Evolutionary conservation across 2,329 filamentous ascomycete species (phyloP), one percentile per base, ranked within the genome.

Genomic region (Cyphellophora europaea): DNA sequence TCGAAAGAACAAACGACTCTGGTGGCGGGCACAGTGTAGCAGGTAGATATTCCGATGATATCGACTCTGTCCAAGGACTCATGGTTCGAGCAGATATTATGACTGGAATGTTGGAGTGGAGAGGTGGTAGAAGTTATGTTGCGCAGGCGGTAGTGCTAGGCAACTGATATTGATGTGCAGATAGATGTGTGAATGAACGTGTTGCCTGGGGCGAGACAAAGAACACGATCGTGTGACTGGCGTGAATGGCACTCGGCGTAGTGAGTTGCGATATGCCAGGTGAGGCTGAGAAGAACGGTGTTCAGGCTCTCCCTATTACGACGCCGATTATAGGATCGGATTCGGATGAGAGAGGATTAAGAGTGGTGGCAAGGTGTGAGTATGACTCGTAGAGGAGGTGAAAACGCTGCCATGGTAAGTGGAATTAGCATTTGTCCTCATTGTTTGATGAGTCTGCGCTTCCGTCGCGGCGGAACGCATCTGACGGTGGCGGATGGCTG

Each of bases 1-100:
- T 13, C 14, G 3, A 30, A 11, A 11, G 8, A 44, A 39, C 30
- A 27, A 32, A 31, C 31, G 41, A 46, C 41, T 46, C 41, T 40
- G 44, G 44, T 41, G 44, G 41, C 41, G 44, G 44, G 41, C 44
- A 39, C 41, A 32, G 41, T 36, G 36, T 30, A 35, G 23, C 33
- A 32, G 37, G 40, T 33, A 38, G 35, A 40, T 38, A 30, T 42
- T 44, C 19, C 32, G 19, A 17, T 12, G 28, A 36, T 28, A 38
- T 19, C 36, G 32, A 27, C 16, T 27, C 25, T 33, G 36, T 32
- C 44, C 41, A 46, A 33, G 25, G 32, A 44, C 36, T 40, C 44
- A 46, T 46, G 41, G 35, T 36, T 39, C 28, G 19, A 19, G 31
- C 31, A 15, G 19, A 29, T 27, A 3, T 29, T 38, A 41, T 40